Conservation (phyloP, 2,329 filamentous ascomycete species). For the Hymenoscyphus occultus region DNA sequence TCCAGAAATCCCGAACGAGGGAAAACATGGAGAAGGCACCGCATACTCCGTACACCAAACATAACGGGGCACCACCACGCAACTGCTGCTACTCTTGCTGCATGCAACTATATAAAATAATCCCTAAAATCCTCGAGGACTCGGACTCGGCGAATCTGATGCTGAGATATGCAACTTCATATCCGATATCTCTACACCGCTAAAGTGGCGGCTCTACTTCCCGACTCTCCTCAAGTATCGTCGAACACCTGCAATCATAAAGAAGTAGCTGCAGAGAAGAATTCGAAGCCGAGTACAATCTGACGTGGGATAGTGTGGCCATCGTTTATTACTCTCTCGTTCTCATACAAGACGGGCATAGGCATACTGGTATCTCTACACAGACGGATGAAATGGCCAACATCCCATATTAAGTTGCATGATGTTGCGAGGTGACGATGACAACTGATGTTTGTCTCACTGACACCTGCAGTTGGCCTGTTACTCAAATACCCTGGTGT, state of each 20-base stretch:
- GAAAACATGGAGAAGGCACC: not conserved
- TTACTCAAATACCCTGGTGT: too few relatives aligned
- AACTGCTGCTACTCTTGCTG: too few relatives aligned
- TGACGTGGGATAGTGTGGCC: constrained; percentile 1
- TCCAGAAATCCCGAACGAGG: constrained; percentile 4
- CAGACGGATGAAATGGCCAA: not conserved
- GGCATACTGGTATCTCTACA: not conserved
- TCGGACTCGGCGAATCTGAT: not conserved
- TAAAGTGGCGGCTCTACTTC: constrained; percentile 8
- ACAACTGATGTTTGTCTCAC: constrained; percentile 2
- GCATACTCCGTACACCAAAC: too few relatives aligned
- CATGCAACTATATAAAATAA: too few relatives aligned
- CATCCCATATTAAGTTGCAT: not conserved
- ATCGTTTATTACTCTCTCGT: not conserved
- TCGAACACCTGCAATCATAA: too few relatives aligned
- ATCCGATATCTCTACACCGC: constrained; percentile 17
- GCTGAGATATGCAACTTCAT: not conserved
- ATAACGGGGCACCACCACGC: too few relatives aligned
- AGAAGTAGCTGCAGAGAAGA: too few relatives aligned
- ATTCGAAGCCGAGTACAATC: not conserved
- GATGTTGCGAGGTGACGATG: not conserved
- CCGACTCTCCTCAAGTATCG: not conserved
- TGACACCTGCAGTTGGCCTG: not conserved
- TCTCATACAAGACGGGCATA: not conserved
- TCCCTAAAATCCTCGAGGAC: too few relatives aligned